Base-by-base conservation (phyloP, 768 basidiomycete species). In the Termitomyces sp. region DNA sequence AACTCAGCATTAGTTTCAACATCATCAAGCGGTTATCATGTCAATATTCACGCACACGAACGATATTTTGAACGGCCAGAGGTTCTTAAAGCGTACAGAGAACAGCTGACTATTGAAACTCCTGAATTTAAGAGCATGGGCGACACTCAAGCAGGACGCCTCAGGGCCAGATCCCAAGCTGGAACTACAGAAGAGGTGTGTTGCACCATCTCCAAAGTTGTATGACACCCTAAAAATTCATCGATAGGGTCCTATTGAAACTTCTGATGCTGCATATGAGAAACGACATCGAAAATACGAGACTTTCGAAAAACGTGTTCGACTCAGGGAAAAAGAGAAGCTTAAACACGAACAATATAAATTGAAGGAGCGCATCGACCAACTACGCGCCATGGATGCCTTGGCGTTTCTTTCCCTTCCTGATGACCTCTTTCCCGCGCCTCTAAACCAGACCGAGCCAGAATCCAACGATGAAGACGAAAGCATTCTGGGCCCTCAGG, bases 281-380 rank as follows among this genome's bases (percentile, higher is more conserved):
- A 86, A 85, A 61, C 83, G 91, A 43, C 93, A 96, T 71, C 81
- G 85, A 51, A 92, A 90, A 67, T 94, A 90, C 70, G 92, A 95
- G 69, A 81, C 81, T 14, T 88, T 90, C 58, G 94, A 95, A 71
- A 92, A 91, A 68, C 83, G 92, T 8, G 85, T 87, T 66, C 87
- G 92, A 4, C 74, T 90, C 34, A 84, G 92, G 54, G 93, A 95
- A 73, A 92, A 92, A 71, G 93, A 96, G 72, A 93, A 93, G 68
- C 81, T 95, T 54, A 88, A 90, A 71, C 88, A 93, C 62, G 92
- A 95, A 66, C 91, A 93, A 63, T 93, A 94, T 74, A 92, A 93
- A 68, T 83, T 96, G 65, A 89, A 89, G 69, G 88, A 93, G 66
- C 84, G 93, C 35, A 89, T 95, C 59, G 92, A 95, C 51, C 89